Evolutionary conservation across 352 stramenopile genomes (phyloP), one percentile per base, ranked within the genome.

Genomic region (Phytopythium ostracodes): DNA sequence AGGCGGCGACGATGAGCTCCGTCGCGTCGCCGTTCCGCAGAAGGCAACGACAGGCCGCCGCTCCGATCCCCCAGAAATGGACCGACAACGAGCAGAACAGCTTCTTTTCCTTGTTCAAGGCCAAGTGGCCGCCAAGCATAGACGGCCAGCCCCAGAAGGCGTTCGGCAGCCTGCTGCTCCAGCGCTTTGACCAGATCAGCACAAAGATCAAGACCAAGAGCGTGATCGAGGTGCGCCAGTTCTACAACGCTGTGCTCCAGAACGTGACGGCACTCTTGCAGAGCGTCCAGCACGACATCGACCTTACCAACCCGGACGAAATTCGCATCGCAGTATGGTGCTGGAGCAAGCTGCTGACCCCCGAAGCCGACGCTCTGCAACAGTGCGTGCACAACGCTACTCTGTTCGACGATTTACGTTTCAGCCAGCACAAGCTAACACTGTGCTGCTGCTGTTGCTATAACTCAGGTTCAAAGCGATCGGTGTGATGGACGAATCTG

Each of bases 261-360:
- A 63, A 72, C 58, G 75, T 91, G 56, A 64, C 69, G 1, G 67
- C 70, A 20, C 59, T 91, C 50, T 64, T 89, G 44, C 43, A 73
- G 3, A 43, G 67, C 38, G 68, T 79, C 18, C 62, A 76, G 20
- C 75, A 91, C 63, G 81, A 91, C 43, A 76, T 91, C 46, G 71
- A 89, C 42, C 36, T 91, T 33, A 71, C 70, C 31, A 88, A 91
- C 52, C 68, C 77, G 0, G 81, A 91, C 44, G 71, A 89, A 71
- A 72, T 87, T n/a, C 81, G 81, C 29, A 87, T 91, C 62, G 77
- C 79, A 29, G 66, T 91, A 4, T 87, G 81, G 76, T 91, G 81
- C 52, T 91, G 79, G 79, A 71, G 72, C 60, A 91, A 91, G 62
- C 38, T 91, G 35, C 65, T 81, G 65, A 62, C 54, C 27, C 68